A percentile compares a stretch with the other conserved stretches of the same genome.
These are phyloP conservation scores for Cyberlindnera euphorbiae DNA, from an alignment of 805 yeast genomes.

Conservation along the genomic window DNA sequence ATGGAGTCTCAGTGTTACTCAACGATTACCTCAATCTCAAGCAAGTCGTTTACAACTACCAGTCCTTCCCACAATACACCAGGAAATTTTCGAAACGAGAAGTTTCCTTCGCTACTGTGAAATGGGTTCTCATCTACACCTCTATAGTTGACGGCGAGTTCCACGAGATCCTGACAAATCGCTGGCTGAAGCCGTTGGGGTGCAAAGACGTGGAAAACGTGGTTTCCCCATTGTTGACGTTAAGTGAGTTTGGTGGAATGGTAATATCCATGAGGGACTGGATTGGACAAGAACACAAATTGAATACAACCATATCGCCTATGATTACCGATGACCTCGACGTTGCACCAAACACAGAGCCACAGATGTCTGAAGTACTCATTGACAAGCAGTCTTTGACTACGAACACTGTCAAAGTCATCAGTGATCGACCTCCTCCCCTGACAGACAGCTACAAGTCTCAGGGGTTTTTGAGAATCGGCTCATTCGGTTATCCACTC, in stretches of 20 bases:
- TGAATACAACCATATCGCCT: conserved; percentile 45
- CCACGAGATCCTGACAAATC: conserved; percentile 77
- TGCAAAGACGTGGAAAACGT: conserved; percentile 70
- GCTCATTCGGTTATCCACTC: conserved; percentile 90
- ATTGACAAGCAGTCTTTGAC: conserved; percentile 71
- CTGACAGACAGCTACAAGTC: conserved; percentile 37
- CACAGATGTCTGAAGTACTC: conserved; percentile 54
- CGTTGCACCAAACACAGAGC: conserved; percentile 10
- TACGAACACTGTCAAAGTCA: conserved; percentile 64
- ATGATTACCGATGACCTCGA: conserved; percentile 36
- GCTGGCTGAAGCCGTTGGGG: conserved; percentile 90
- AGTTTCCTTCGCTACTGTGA: conserved; percentile 69
- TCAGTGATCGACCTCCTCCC: conserved; percentile 53
- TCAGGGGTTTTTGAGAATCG: conserved; percentile 60
- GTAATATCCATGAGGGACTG: conserved; percentile 90
- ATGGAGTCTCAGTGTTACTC: conserved; percentile 65
- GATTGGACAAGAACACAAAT: conserved; percentile 64
- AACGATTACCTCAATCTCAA: conserved; percentile 88
- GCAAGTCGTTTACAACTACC: conserved; percentile 88
- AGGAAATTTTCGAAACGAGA: conserved; percentile 72
- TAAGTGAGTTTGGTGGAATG: conserved; percentile 95
- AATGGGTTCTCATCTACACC: conserved; percentile 88
- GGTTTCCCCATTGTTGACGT: conserved; percentile 82
- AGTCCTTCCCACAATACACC: conserved; percentile 80
- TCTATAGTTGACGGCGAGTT: conserved; percentile 91